phyloP scores from a whole-genome alignment of 495 filamentous ascomycete species.

The Diplogelasinospora grovesii region DNA sequence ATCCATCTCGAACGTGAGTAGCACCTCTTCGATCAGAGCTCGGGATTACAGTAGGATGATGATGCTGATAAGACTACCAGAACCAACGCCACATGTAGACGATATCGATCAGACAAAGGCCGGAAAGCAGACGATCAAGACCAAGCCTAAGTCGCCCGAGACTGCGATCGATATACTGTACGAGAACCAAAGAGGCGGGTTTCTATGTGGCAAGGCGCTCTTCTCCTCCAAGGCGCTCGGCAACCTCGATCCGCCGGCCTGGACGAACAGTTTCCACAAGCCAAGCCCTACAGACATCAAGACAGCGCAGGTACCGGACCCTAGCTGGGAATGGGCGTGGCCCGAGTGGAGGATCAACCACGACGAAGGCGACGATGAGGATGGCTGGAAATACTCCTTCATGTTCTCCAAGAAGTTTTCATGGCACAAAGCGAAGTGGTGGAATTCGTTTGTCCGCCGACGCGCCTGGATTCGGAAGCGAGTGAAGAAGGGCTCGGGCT shows the following conservation, averaged over 20 bases:
- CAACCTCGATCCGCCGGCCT: conserved; percentile 76
- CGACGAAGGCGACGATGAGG: conserved; percentile 72
- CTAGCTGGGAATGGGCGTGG: conserved; percentile 96
- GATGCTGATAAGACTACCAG: background rate
- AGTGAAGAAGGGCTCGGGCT: conserved; percentile 50
- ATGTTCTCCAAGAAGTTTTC: conserved; percentile 67
- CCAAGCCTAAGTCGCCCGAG: conserved; percentile 33
- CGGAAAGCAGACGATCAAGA: background rate
- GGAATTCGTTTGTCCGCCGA: conserved; percentile 83
- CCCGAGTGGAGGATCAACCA: conserved; percentile 90
- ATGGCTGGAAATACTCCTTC: conserved; percentile 94
- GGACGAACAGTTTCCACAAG: conserved; percentile 70
- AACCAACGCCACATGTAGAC: conserved; percentile 1
- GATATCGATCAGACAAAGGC: background rate
- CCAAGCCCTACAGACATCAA: conserved; percentile 77
- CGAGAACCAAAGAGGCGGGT: conserved; percentile 83
- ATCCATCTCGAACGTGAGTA: conserved; percentile 15
- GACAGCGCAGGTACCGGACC: conserved; percentile 89
- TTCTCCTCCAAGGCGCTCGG: conserved; percentile 84
- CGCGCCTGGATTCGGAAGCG: conserved; percentile 83
- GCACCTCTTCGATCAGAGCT: background rate
- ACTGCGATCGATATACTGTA: conserved; percentile 80
- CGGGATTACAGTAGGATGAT: background rate
- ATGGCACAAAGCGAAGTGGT: conserved; percentile 93
- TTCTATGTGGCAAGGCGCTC: conserved; percentile 80